Percentiles rank a stretch among this genome's conserved stretches.
Evolutionary conservation across 2,329 filamentous ascomycete genomes (phyloP).

Genomic region (Epicoccum sorghinum): DNA sequence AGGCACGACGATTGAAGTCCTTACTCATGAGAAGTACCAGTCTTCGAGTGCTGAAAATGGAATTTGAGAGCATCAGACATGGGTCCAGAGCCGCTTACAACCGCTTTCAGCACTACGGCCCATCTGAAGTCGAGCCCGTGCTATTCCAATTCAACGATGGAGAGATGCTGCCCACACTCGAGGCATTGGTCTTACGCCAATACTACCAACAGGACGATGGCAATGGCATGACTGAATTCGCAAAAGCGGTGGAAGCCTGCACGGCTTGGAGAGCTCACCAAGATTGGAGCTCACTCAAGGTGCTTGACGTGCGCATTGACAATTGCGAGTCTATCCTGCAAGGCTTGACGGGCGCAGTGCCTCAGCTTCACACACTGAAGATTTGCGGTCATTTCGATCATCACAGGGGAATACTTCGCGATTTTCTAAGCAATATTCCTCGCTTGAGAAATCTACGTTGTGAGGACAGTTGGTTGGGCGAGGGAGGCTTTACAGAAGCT

Average conservation of each 20-base stretch:
- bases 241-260: neutral
- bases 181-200: neutral
- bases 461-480: too few relatives aligned
- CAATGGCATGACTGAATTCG: neutral
- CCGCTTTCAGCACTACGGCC: neutral
- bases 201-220: neutral
- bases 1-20: neutral
- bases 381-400: neutral
- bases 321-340: neutral
- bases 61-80: neutral
- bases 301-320: neutral
- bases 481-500: too few relatives aligned
- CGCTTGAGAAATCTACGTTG: too few relatives aligned
- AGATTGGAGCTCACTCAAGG: neutral
- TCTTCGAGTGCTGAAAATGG: neutral
- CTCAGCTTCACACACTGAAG: neutral
- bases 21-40: neutral
- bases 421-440: too few relatives aligned
- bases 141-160: neutral
- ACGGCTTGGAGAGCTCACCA: neutral
- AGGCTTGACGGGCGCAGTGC: neutral
- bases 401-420: too few relatives aligned
- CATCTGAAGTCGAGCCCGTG: neutral
- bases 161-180: neutral
- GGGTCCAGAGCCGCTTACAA: neutral